phyloP scores from a whole-genome alignment of 345 rosid genomes.

The Eucalyptus pauciflora region DNA sequence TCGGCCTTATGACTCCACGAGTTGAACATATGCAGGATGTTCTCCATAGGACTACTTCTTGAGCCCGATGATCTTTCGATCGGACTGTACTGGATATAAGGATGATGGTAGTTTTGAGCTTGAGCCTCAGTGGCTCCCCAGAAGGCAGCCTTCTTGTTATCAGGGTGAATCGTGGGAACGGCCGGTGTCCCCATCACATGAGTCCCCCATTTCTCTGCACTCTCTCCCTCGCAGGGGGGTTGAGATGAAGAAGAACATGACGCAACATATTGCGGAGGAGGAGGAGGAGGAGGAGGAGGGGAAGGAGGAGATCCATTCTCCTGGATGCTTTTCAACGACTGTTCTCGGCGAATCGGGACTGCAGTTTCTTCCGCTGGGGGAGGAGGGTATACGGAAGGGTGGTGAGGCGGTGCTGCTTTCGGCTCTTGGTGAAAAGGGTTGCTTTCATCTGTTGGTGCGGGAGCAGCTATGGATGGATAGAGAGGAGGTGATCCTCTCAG shows the following conservation, averaged over 20 bases:
- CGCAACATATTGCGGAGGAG: neutral
- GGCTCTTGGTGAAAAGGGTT: neutral
- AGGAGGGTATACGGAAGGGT: neutral
- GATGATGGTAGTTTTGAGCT: constrained; percentile 22
- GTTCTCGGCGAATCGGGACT: neutral
- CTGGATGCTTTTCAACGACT: neutral
- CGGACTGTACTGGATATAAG: constrained; percentile 29
- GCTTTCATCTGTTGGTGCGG: neutral
- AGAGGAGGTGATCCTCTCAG: neutral
- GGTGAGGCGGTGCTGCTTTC: neutral
- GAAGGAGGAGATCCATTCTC: neutral
- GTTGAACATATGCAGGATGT: constrained; percentile 33
- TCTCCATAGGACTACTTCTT: constrained; percentile 28
- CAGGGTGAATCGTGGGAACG: constrained; percentile 40
- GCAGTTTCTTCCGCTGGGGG: neutral
- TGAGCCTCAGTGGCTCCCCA: constrained; percentile 27
- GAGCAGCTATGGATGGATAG: neutral
- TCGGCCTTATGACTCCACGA: constrained; percentile 44
- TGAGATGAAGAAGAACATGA: neutral
- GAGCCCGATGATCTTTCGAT: constrained; percentile 17
- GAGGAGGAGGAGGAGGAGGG: neutral
- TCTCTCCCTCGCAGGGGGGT: neutral
- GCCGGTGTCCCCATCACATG: constrained; percentile 49
- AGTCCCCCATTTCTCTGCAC: constrained; percentile 38
- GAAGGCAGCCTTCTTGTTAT: constrained; percentile 47